Evolutionary conservation across 768 basidiomycete species (phyloP).

Genomic region (Lactarius hatsudake): DNA sequence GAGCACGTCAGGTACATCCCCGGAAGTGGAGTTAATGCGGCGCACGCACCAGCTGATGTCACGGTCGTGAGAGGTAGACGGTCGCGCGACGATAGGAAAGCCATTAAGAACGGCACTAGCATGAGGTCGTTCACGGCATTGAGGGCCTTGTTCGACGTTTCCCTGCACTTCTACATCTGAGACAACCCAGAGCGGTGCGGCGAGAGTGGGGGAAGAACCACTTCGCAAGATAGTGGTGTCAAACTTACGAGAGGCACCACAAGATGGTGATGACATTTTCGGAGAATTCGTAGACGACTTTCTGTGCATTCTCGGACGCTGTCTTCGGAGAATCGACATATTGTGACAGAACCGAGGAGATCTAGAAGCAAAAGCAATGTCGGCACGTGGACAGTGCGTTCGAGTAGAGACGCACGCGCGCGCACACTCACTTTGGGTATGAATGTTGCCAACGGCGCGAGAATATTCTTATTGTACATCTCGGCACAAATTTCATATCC

Average conservation of each 20-base stretch:
- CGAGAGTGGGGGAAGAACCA: neutral
- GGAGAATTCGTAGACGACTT: constrained; percentile 80
- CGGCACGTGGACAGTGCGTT: constrained; percentile 1
- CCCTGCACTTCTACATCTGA: constrained; percentile 43
- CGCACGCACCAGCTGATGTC: constrained; percentile 66
- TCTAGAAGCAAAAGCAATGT: constrained; percentile 42
- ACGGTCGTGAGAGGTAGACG: constrained; percentile 69
- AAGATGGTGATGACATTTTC: constrained; percentile 91
- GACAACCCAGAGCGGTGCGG: constrained; percentile 27
- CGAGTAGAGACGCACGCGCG: neutral
- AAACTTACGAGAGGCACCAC: constrained; percentile 91
- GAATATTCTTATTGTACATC: constrained; percentile 95
- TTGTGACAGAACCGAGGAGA: constrained; percentile 68
- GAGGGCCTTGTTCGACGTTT: constrained; percentile 91
- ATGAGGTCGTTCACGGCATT: constrained; percentile 79
- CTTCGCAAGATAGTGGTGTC: neutral
- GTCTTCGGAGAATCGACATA: constrained; percentile 58
- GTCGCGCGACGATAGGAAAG: constrained; percentile 74
- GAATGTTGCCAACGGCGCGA: constrained; percentile 71
- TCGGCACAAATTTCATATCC: constrained; percentile 94
- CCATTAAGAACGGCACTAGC: constrained; percentile 81
- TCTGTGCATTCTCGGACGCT: constrained; percentile 67
- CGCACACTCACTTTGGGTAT: constrained; percentile 62
- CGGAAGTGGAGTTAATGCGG: constrained; percentile 1
- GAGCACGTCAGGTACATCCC: neutral